Evolutionary conservation across 768 basidiomycete genomes (phyloP).

Genomic region (Hebeloma cylindrosporum): DNA sequence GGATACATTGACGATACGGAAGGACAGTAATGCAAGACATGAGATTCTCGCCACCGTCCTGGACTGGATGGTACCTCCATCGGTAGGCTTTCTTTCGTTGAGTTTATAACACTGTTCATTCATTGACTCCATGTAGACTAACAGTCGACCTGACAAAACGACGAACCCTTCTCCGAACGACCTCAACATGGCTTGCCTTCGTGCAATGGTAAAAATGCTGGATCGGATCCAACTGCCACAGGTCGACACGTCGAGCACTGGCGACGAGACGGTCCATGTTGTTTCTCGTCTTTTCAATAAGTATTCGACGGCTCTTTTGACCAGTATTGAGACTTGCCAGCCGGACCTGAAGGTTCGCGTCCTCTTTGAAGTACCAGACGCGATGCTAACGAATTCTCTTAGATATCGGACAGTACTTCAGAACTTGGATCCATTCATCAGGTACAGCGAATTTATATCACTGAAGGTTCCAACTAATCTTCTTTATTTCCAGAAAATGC

Average conservation of each 20-base stretch:
- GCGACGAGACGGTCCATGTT: slow-evolving; percentile 66
- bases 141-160: too few relatives aligned
- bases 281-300: slow-evolving; percentile 79
- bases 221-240: slow-evolving; percentile 68
- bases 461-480: neutral
- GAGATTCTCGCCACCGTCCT: slow-evolving; percentile 73
- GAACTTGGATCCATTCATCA: slow-evolving; percentile 48
- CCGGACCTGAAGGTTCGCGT: slow-evolving; percentile 43
- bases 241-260: slow-evolving; percentile 49
- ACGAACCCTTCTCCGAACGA: slow-evolving; percentile 60
- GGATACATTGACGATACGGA: slow-evolving; percentile 62
- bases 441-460: slow-evolving; percentile 30
- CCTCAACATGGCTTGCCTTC: slow-evolving; percentile 70
- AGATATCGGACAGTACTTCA: slow-evolving; percentile 52
- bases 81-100: slow-evolving; percentile 22
- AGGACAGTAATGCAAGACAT: slow-evolving; percentile 67
- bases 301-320: slow-evolving; percentile 66
- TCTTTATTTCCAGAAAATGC: slow-evolving; percentile 35
- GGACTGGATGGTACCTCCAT: slow-evolving; percentile 74
- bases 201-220: slow-evolving; percentile 71
- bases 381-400: neutral
- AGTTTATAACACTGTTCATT: too few relatives aligned
- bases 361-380: neutral
- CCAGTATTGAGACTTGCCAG: slow-evolving; percentile 55
- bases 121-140: too few relatives aligned